phyloP scores from a whole-genome alignment of 2,329 filamentous ascomycete species.

The Penicillium freii region DNA sequence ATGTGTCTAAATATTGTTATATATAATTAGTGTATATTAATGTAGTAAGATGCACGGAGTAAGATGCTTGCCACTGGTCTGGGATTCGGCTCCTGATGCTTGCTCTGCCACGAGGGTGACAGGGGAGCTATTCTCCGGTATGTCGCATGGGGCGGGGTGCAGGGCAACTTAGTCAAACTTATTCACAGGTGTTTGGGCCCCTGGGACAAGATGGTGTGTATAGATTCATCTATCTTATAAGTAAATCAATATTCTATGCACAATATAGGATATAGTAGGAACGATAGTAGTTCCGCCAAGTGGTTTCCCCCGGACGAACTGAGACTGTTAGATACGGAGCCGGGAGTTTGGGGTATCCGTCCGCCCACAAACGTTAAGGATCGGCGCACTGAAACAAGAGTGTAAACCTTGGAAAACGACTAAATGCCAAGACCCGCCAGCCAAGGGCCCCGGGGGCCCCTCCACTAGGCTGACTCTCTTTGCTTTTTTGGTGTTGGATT shows the following conservation, averaged over 20 bases:
- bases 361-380: constrained; percentile 1
- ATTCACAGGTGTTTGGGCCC: neutral
- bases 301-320: constrained; percentile 5
- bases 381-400: constrained; percentile 19
- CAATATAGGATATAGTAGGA: neutral
- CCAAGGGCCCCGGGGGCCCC: neutral
- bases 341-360: neutral
- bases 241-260: neutral
- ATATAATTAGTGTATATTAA: no score
- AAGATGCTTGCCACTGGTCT: neutral
- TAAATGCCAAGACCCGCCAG: constrained; percentile 6
- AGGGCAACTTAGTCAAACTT: neutral
- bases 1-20: neutral
- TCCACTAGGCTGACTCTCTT: constrained; percentile 20
- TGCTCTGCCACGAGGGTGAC: constrained; percentile 10
- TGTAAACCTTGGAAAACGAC: neutral
- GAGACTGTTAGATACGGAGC: neutral
- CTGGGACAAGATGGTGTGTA: neutral
- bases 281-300: neutral
- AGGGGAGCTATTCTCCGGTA: constrained; percentile 6
- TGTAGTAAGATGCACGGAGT: neutral
- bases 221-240: neutral
- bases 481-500: neutral
- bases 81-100: constrained; percentile 3
- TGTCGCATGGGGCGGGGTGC: neutral